phyloP scores from a whole-genome alignment of 345 rosid species.

The Dimocarpus longan region DNA sequence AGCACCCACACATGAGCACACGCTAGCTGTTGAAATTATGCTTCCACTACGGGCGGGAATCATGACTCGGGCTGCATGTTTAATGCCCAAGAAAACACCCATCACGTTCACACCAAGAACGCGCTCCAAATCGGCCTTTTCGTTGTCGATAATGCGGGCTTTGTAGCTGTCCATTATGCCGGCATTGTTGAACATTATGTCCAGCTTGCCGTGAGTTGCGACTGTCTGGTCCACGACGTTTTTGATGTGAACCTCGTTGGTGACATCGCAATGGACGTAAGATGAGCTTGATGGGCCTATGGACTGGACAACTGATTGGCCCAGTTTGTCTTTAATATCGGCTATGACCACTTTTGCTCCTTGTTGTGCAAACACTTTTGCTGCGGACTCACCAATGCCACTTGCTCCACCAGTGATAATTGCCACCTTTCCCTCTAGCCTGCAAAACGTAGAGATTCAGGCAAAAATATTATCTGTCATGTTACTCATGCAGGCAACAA shows the following conservation, averaged over 20 bases:
- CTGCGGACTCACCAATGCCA: conserved; percentile 34
- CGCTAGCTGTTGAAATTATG: conserved; percentile 42
- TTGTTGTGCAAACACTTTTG: conserved; percentile 26
- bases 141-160: conserved; percentile 40
- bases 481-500: too few relatives aligned
- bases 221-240: conserved; percentile 34
- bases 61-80: conserved; percentile 47
- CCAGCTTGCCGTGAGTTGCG: conserved; percentile 41
- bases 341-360: conserved; percentile 40
- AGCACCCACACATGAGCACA: conserved; percentile 27
- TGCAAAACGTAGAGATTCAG: background rate
- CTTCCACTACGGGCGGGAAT: conserved; percentile 37
- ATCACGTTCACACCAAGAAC: conserved; percentile 40
- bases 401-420: conserved; percentile 41
- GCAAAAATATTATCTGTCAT: too few relatives aligned
- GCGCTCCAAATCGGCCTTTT: conserved; percentile 41
- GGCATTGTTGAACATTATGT: conserved; percentile 51
- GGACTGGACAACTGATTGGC: conserved; percentile 25
- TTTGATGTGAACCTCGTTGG: conserved; percentile 35
- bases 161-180: conserved; percentile 33
- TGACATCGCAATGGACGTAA: conserved; percentile 38
- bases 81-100: conserved; percentile 48
- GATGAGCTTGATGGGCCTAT: conserved; percentile 27
- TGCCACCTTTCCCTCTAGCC: conserved; percentile 42
- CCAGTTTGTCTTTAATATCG: conserved; percentile 33